phyloP scores from a whole-genome alignment of 768 basidiomycete species.

The Coprinopsis marcescibilis region DNA sequence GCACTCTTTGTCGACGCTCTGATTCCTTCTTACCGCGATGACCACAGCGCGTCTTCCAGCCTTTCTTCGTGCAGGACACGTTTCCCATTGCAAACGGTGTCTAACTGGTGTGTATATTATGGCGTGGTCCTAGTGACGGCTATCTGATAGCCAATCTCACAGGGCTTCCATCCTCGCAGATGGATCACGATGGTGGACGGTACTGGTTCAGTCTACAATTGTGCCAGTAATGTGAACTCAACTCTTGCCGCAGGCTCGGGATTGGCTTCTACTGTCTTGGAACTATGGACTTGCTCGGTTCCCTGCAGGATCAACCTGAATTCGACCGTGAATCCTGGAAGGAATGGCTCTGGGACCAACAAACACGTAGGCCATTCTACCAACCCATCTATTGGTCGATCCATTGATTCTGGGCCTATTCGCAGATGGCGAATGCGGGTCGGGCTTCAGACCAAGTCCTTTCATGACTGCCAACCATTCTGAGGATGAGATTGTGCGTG shows the following conservation, averaged over 20 bases:
- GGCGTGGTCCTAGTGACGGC: constrained; percentile 1
- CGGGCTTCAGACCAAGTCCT: constrained; percentile 71
- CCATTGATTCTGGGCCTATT: neutral
- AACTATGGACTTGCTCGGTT: constrained; percentile 69
- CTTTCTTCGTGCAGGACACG: constrained; percentile 49
- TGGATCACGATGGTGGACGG: constrained; percentile 71
- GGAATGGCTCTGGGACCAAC: constrained; percentile 89
- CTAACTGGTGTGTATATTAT: constrained; percentile 30
- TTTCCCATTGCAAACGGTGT: constrained; percentile 61
- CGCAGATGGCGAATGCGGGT: constrained; percentile 51
- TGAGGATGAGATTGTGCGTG: constrained; percentile 7
- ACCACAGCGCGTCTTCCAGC: constrained; percentile 21
- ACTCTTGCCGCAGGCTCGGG: constrained; percentile 52
- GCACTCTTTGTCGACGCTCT: too few relatives aligned
- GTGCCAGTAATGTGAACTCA: constrained; percentile 13
- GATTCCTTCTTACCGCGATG: too few relatives aligned
- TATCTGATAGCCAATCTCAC: constrained; percentile 3
- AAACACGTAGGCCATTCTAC: constrained; percentile 41
- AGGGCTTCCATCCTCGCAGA: constrained; percentile 64
- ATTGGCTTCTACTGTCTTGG: constrained; percentile 88
- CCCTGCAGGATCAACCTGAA: constrained; percentile 38
- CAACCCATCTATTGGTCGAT: neutral
- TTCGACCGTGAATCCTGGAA: constrained; percentile 59
- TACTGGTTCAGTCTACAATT: constrained; percentile 19
- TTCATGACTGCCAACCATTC: constrained; percentile 46